Conservation (phyloP, 208 protist species). For the Leishmania martiniquensis region DNA sequence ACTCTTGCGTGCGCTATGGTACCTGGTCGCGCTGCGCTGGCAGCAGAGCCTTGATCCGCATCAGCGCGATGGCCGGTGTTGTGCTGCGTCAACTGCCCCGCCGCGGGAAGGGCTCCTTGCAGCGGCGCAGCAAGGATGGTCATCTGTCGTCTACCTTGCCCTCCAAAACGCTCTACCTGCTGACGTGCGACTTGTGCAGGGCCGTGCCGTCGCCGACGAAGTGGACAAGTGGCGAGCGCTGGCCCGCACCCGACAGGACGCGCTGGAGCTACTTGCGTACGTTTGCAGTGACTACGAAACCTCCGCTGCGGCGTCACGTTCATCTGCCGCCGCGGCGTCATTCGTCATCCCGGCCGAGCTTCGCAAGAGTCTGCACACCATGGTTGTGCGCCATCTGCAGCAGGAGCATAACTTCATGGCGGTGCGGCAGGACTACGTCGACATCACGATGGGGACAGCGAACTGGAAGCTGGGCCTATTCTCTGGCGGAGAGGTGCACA, state of each 20-base stretch:
- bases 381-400: slow-evolving; percentile 45
- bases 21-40: slow-evolving; percentile 45
- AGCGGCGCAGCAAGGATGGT: slow-evolving; percentile 42
- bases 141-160: slow-evolving; percentile 56
- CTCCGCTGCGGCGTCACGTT: background rate
- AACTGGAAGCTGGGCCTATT: slow-evolving; percentile 90
- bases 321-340: background rate
- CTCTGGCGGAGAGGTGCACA: slow-evolving; percentile 87
- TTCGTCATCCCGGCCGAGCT: slow-evolving; percentile 44
- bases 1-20: slow-evolving; percentile 50
- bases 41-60: slow-evolving; percentile 24
- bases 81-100: background rate
- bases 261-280: slow-evolving; percentile 63
- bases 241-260: slow-evolving; percentile 42
- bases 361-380: slow-evolving; percentile 34
- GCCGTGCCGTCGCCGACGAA: slow-evolving; percentile 35
- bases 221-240: slow-evolving; percentile 51
- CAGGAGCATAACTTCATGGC: slow-evolving; percentile 40
- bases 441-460: slow-evolving; percentile 74
- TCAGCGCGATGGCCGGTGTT: background rate
- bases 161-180: slow-evolving; percentile 43
- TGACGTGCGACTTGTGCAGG: slow-evolving; percentile 32
- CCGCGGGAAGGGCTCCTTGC: slow-evolving; percentile 1
- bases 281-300: slow-evolving; percentile 48
- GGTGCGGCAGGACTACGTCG: slow-evolving; percentile 69